These are phyloP conservation scores for Dorcoceras hygrometricum DNA, from an alignment of 257 asterid genomes.

Conservation along the genomic window DNA sequence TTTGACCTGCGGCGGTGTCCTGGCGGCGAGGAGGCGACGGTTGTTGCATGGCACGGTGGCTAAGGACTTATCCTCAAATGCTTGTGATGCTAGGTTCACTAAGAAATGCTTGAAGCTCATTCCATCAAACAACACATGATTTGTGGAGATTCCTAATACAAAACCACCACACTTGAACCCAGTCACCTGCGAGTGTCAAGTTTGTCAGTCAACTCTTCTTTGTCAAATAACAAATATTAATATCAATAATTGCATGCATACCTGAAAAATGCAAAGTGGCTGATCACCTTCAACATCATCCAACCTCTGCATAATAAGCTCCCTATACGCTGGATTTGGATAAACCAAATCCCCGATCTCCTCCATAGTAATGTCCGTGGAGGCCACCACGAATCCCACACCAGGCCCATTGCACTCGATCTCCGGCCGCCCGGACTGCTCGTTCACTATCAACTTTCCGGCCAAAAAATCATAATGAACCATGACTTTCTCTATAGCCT, in stretches of 20 bases:
- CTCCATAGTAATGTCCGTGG: background rate
- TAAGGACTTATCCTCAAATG: slow-evolving; percentile 58
- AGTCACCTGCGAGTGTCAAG: slow-evolving; percentile 46
- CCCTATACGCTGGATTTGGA: slow-evolving; percentile 65
- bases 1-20: slow-evolving; percentile 74
- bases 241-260: slow-evolving; percentile 18
- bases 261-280: slow-evolving; percentile 82
- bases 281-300: slow-evolving; percentile 45
- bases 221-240: no score
- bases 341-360: background rate
- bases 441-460: background rate
- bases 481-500: background rate
- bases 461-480: background rate
- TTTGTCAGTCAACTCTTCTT: no score
- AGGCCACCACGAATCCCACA: background rate
- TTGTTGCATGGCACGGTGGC: slow-evolving; percentile 54
- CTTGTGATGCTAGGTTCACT: slow-evolving; percentile 79
- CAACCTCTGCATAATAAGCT: slow-evolving; percentile 47
- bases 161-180: slow-evolving; percentile 88
- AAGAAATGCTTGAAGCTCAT: slow-evolving; percentile 59
- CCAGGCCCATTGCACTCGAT: background rate
- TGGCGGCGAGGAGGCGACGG: slow-evolving; percentile 70
- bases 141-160: slow-evolving; percentile 61
- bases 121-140: slow-evolving; percentile 70
- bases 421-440: background rate